Evolutionary conservation across 306 rosid genomes (phyloP), one percentile per base, ranked within the genome.

Genomic region (Pueraria montana): DNA sequence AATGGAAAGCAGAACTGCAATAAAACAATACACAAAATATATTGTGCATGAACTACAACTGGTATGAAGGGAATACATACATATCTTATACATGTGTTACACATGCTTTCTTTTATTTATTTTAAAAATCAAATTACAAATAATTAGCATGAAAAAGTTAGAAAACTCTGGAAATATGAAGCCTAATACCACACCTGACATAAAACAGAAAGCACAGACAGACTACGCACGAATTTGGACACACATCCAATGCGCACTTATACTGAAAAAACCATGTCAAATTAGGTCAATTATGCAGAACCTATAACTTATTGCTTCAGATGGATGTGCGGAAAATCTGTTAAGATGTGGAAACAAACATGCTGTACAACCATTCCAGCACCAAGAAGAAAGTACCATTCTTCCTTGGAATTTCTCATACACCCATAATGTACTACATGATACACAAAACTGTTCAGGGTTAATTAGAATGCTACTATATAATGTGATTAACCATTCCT

Each of bases 401-500:
- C 40, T 34, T 34, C 8, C 40, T 34, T 34, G 40, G 40, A 34
- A 34, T 34, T 34, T 13, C 6, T 21, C 63, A 6, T 63, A 77
- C 27, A 80, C 26, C 34, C 21, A 38, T 58, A 81, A 58, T 81
- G 81, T 79, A 80, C 75, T 43, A 80, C 9, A 53, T 36, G n/a
- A 62, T 42, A 69, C 52, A 52, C 34, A 8, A 59, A 68, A 67
- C 17, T 14, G 38, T 68, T 30, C 53, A 75, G n/a, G 82, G 49
- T 76, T 76, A 72, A 73, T 74, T 67, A 59, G 16, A 83, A 72
- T 65, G 78, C 52, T 38, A 73, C 17, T 13, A 50, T n/a, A 70
- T n/a, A 77, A 71, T 74, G 84, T 72, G 80, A 79, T 63, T 77
- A 80, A 85, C 46, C 65, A 62, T 82, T 77, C 48, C 83, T 36